Evolutionary conservation across 768 basidiomycete genomes (phyloP).

Genomic region (Hygrocybe punicea): DNA sequence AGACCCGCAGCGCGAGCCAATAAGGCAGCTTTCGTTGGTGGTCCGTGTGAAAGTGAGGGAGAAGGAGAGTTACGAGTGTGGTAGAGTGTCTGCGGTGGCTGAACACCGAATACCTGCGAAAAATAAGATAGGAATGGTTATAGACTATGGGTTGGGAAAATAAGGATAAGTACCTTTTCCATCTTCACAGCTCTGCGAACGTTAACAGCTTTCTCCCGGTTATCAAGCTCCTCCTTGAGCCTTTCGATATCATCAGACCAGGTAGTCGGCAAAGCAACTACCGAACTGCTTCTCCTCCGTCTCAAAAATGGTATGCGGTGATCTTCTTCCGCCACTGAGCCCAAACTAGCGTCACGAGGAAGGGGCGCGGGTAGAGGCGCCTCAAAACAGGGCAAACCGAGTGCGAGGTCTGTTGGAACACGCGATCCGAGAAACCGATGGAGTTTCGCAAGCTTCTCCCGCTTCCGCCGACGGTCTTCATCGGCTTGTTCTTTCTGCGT

Average conservation of each 20-base stretch:
- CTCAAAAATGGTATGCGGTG: constrained; percentile 44
- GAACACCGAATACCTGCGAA: constrained; percentile 72
- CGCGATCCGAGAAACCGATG: constrained; percentile 84
- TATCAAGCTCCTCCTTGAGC: constrained; percentile 65
- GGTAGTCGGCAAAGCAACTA: constrained; percentile 42
- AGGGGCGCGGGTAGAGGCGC: constrained; percentile 21
- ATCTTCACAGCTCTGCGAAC: constrained; percentile 81
- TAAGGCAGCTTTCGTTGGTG: neutral
- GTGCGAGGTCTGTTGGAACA: constrained; percentile 66
- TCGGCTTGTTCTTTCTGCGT: constrained; percentile 55
- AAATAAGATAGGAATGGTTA: constrained; percentile 5
- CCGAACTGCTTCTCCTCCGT: constrained; percentile 53
- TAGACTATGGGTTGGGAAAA: neutral
- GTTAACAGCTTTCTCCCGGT: constrained; percentile 72
- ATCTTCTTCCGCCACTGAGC: constrained; percentile 20
- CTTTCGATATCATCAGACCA: constrained; percentile 60
- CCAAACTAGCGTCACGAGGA: neutral
- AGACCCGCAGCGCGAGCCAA: constrained; percentile 10
- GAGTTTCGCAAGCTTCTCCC: constrained; percentile 74
- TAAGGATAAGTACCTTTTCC: constrained; percentile 63
- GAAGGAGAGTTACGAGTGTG: constrained; percentile 56
- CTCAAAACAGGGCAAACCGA: constrained; percentile 42
- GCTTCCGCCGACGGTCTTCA: constrained; percentile 61
- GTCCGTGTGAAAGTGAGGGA: constrained; percentile 25
- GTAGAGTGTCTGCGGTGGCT: constrained; percentile 76